Percentiles rank a stretch among this genome's conserved stretches.
Evolutionary conservation across 1,284 basidiomycete species (phyloP).

Genomic region (Boletus smithii): DNA sequence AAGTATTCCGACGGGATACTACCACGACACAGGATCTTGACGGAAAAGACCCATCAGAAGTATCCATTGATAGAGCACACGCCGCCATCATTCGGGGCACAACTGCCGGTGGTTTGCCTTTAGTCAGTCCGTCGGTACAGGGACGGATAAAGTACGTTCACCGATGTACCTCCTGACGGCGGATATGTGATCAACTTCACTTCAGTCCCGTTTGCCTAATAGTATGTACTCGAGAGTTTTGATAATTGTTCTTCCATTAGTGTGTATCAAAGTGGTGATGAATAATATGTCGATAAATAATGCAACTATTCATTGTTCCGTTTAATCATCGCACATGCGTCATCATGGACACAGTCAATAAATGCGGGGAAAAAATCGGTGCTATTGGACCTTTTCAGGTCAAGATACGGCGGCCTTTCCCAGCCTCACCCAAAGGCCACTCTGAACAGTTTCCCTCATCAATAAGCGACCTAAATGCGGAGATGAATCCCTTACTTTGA

Average conservation of each 20-base stretch:
- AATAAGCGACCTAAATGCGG: constrained; percentile 5
- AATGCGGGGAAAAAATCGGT: background rate
- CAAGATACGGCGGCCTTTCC: constrained; percentile 25
- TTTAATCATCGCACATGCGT: too few species aligned
- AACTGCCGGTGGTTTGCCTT: constrained; percentile 3
- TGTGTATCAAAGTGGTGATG: too few species aligned
- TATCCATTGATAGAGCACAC: constrained; percentile 12
- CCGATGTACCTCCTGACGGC: background rate
- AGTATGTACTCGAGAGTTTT: too few species aligned
- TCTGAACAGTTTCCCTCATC: constrained; percentile 32
- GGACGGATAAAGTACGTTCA: constrained; percentile 13
- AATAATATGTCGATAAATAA: too few species aligned
- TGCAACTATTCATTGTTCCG: too few species aligned
- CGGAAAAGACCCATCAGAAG: too few species aligned
- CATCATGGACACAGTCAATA: background rate
- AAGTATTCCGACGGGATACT: constrained; percentile 10
- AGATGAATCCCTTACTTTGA: constrained; percentile 45
- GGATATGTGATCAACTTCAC: background rate
- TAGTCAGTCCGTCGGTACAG: constrained; percentile 11
- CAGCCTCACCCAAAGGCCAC: constrained; percentile 53
- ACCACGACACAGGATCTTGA: too few species aligned
- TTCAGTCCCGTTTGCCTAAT: too few species aligned
- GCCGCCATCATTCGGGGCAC: too few species aligned
- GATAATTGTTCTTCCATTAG: too few species aligned
- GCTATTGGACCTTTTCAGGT: background rate